Base-by-base conservation (phyloP, 140 eudicot genomes). In the Bidens hawaiensis region DNA sequence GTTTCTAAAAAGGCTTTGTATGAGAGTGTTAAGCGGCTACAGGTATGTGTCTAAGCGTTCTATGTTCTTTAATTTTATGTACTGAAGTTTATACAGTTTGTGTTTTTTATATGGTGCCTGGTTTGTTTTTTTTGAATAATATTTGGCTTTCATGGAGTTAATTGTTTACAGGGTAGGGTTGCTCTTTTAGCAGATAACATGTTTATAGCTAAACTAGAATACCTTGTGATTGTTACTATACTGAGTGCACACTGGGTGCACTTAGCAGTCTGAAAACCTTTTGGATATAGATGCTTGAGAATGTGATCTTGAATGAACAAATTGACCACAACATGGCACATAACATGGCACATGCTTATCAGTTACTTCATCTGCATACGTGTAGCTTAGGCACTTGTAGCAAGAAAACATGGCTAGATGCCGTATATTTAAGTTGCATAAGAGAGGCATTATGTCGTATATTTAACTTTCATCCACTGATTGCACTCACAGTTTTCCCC, bases 1-100 rank as follows among this genome's bases (percentile, higher is more conserved):
- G 26, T 93, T 64, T 81, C 97, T 50, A 85, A 61, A 82, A 85
- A 83, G 71, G 96, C 99, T 5, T 63, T 88, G 61, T 68, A 74
- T 50, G 95, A 93, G 42, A 93, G 73, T 52, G 24, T 88, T 51
- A 68, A 49, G 69, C 75, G 90, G 82, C 84, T 88, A 41, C 79
- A 77, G 96, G 98, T 91, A 82, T 66, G 79, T 61, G 10, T 55
- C 46, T 57, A 33, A 34, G 47, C 19, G 4, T 11, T 13, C 24
- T 15, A 2, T 56, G 41, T 17, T 62, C 16, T 24, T 50, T 17
- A n/a, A 31, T 22, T 15, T 11, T 14, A 30, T 2, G 13, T 24
- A 14, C 7, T 51, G 14, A 50, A 12, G 33, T 15, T 43, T 4
- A 21, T 3, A 0, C 5, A 21, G 6, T 40, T 49, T 50, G 18